A percentile compares a stretch with the other conserved stretches of the same genome.
These are phyloP conservation scores for Russula sp. DNA, from an alignment of 768 basidiomycete genomes.

Conservation along the genomic window DNA sequence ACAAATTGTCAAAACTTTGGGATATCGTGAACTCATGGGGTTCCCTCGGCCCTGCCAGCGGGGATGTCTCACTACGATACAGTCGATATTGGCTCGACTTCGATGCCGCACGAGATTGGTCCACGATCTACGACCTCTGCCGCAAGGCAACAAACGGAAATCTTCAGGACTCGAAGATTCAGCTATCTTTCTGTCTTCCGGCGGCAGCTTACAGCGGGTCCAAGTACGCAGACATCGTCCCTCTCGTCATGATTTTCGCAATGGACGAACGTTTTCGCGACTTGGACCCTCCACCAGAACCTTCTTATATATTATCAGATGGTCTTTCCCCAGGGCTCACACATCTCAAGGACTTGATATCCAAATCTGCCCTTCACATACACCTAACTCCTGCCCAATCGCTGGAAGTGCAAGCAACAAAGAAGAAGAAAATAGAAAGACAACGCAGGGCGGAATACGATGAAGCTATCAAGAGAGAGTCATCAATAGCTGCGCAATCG, in stretches of 20 bases:
- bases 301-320: not conserved
- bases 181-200: conserved; percentile 1
- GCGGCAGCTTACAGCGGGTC: not conserved
- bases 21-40: not conserved
- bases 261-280: not conserved
- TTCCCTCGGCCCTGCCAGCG: not conserved
- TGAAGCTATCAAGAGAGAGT: not conserved
- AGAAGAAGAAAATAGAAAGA: not conserved
- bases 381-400: not conserved
- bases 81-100: conserved; percentile 11
- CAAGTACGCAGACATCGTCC: not conserved
- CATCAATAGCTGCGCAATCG: not conserved
- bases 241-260: not conserved
- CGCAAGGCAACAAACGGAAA: not conserved
- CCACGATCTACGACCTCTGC: not conserved
- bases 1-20: not conserved
- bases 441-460: not conserved
- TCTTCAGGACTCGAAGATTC: not conserved
- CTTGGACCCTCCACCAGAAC: not conserved
- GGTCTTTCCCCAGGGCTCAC: not conserved
- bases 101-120: conserved; percentile 2
- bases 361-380: not conserved
- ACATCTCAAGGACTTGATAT: not conserved
- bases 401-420: not conserved
- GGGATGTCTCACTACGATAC: not conserved